Evolutionary conservation across 2,329 filamentous ascomycete genomes (phyloP), one percentile per base, ranked within the genome.

Genomic region (Aspergillus sp.): DNA sequence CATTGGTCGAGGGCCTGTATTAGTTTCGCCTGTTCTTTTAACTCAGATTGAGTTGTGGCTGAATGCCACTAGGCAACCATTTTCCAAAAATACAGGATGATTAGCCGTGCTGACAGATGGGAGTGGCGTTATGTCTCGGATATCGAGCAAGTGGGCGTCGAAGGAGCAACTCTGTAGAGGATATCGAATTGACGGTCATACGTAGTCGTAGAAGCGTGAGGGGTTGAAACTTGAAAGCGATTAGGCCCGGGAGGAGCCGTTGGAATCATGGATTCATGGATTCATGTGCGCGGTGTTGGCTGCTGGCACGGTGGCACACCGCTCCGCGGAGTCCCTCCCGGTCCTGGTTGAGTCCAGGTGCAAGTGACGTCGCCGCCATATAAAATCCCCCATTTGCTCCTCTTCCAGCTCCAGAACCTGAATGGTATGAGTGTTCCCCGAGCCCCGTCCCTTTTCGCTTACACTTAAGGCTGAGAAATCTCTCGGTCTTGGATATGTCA

Each of bases 401-500:
- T 27, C 43, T 33, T 25, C 25, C 15, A 27, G 23, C 33, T 53
- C 52, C 31, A 31, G 31, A 47, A 19, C 39, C 48, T 37, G 27
- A 33, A 47, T 55, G 56, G 31, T 41, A 58, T 63, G 59, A 51
- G 41, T 52, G 52, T 51, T 52, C 47, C 44, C 35, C 40, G 43
- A 60, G 27, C 37, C 37, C 43, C 19, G 43, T 14, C 33, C 15
- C 37, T 45, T 44, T n/a, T 44, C 45, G 47, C 17, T 39, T 19
- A 12, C 55, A 19, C 47, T 45, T 37, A 62, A 49, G 48, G 50
- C 44, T 56, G 45, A 46, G 51, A 37, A 49, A 43, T 49, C 37
- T 56, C 49, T 58, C 25, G 27, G 37, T 48, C 59, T 53, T 57
- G 66, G 66, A 68, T 61, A 72, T 72, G 70, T 66, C 58, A 64